Base-by-base conservation (phyloP, 1,284 basidiomycete genomes). In the Leucoagaricus sp. region DNA sequence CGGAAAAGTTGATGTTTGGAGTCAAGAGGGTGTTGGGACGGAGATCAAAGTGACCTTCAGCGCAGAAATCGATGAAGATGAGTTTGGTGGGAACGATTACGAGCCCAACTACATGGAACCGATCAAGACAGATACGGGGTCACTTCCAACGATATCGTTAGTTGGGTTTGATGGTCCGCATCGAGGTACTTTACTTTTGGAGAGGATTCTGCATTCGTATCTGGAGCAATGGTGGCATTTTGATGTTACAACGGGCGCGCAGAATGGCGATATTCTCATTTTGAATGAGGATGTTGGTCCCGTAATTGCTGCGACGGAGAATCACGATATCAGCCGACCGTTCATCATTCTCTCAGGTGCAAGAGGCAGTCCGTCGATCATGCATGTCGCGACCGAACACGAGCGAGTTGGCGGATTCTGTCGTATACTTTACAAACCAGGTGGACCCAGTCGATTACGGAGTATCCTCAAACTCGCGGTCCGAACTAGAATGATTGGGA, bases 31-130 rank as follows among this genome's bases (percentile, higher is more conserved):
- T 21, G 79, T 87, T 49, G 95, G 95, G n/a, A 98, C 95, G 5
- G 94, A 97, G 68, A 94, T 98, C 70, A 90, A 90, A 62, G 86
- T 97, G 42, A 86, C 86, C 0, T 94, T 97, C 69, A 84, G 85
- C 51, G 91, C 93, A 25, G 91, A 94, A 63, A 78, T 84, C 19
- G 77, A 77, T 34, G 72, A 77, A 25, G 67, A 79, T 46, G 41
- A 49, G 17, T 13, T 42, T 19, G 8, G 36, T 13, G 70, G 63
- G 34, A 19, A 69, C 53, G 60, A 76, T 52, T 58, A 72, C 54
- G 76, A 77, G 57, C 71, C 75, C 64, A 51, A 51, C 3, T 34
- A 29, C 45, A 52, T 57, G 55, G 79, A 81, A 58, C 72, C 76
- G 10, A 78, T 83, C 61, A 77, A 76, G 61, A 69, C 78, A 29